Percentiles rank a stretch among this genome's conserved stretches.
These are phyloP conservation scores for Mrakia blollopis DNA, from an alignment of 768 basidiomycete genomes.

Conservation along the genomic window DNA sequence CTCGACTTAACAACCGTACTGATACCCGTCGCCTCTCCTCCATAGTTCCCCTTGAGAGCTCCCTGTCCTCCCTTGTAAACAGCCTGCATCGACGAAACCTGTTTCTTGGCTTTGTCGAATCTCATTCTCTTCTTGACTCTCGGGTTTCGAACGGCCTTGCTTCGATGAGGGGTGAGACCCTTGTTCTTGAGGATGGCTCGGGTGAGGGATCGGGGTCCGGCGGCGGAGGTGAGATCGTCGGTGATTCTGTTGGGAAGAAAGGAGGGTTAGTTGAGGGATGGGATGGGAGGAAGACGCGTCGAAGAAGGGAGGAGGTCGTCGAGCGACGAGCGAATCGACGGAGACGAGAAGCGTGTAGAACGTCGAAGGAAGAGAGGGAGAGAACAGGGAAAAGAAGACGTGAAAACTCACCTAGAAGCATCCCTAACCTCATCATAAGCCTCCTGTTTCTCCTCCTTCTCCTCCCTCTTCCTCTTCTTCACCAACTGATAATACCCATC, in stretches of 20 bases:
- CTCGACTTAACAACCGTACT: slow-evolving; percentile 83
- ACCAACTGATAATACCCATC: slow-evolving; percentile 69
- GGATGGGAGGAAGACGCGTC: background rate
- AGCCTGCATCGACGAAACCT: slow-evolving; percentile 78
- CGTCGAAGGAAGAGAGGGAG: background rate
- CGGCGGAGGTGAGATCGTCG: slow-evolving; percentile 46
- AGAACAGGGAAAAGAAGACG: background rate
- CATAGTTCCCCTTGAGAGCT: slow-evolving; percentile 66
- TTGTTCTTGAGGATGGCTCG: slow-evolving; percentile 89
- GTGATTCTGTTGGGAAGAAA: slow-evolving; percentile 32
- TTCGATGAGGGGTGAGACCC: slow-evolving; percentile 82
- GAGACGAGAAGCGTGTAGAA: background rate
- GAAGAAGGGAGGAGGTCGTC: background rate
- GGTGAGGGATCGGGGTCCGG: slow-evolving; percentile 81
- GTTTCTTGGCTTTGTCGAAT: slow-evolving; percentile 93
- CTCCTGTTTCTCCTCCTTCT: slow-evolving; percentile 49
- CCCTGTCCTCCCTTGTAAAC: slow-evolving; percentile 81
- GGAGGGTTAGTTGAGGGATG: background rate
- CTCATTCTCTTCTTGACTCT: slow-evolving; percentile 91
- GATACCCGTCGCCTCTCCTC: slow-evolving; percentile 90
- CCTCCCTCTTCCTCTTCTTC: background rate
- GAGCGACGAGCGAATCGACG: background rate
- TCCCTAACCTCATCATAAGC: slow-evolving; percentile 67
- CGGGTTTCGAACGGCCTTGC: slow-evolving; percentile 89
- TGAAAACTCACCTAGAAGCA: slow-evolving; percentile 54